phyloP scores from a whole-genome alignment of 768 basidiomycete genomes.

The Phylloporus scabripes region DNA sequence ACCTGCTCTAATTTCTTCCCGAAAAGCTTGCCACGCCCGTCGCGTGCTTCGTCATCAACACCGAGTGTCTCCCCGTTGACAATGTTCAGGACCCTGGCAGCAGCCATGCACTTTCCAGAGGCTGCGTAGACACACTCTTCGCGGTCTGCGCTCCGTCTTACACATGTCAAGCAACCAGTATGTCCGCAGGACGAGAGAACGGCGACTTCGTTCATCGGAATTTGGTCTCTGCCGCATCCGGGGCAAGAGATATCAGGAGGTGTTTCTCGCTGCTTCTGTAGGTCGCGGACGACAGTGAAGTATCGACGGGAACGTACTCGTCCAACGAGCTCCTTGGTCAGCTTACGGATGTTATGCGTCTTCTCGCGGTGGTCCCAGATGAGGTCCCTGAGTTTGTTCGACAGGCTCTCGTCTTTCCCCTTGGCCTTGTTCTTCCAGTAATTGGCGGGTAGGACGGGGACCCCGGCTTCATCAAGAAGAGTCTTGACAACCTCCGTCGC shows the following conservation, averaged over 20 bases:
- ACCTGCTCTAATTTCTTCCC: constrained; percentile 80
- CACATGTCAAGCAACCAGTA: constrained; percentile 73
- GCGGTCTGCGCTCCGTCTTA: constrained; percentile 62
- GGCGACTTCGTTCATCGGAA: constrained; percentile 65
- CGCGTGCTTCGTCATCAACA: constrained; percentile 68
- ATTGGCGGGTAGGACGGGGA: constrained; percentile 31
- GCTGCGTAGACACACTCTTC: constrained; percentile 79
- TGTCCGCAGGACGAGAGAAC: constrained; percentile 93
- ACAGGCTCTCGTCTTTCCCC: constrained; percentile 53
- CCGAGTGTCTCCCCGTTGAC: constrained; percentile 77
- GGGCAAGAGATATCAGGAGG: constrained; percentile 61
- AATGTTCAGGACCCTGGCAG: constrained; percentile 76
- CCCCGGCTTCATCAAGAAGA: constrained; percentile 58
- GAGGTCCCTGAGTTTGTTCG: constrained; percentile 52
- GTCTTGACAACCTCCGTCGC: constrained; percentile 55
- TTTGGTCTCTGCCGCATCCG: constrained; percentile 46
- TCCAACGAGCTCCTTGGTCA: constrained; percentile 85
- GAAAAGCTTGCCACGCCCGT: constrained; percentile 70
- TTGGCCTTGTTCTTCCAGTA: constrained; percentile 37
- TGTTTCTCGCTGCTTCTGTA: constrained; percentile 67
- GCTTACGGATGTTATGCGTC: constrained; percentile 76
- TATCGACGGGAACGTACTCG: constrained; percentile 88
- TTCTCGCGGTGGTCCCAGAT: constrained; percentile 83
- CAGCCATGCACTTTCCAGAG: constrained; percentile 67
- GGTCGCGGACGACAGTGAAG: constrained; percentile 85